Conservation (phyloP, 2,329 filamentous ascomycete genomes). For the Diaporthe caulivora region DNA sequence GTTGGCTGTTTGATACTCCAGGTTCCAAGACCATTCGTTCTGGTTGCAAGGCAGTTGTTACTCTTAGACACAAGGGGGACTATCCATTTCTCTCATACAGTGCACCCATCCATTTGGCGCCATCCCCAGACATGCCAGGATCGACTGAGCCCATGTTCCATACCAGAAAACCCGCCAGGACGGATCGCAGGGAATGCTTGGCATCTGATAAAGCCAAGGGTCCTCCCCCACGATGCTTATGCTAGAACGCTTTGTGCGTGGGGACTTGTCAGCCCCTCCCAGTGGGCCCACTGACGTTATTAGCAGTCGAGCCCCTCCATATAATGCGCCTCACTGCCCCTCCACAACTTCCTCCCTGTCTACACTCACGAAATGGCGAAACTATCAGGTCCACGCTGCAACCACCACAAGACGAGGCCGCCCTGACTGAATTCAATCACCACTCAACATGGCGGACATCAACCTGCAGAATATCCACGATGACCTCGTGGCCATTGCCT, state of each 20-base stretch:
- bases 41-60: conserved; percentile 2
- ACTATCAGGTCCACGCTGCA: not conserved
- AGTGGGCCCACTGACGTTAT: conserved; percentile 30
- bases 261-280: conserved; percentile 1
- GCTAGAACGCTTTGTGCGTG: not conserved
- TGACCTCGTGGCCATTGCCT: conserved; percentile 69
- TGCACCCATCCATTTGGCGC: not conserved
- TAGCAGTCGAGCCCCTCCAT: conserved; percentile 28
- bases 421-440: not conserved
- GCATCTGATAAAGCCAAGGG: conserved; percentile 31
- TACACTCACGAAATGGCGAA: conserved; percentile 19
- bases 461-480: conserved; percentile 73
- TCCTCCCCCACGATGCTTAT: conserved; percentile 24
- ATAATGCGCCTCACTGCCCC: conserved; percentile 15
- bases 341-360: not conserved
- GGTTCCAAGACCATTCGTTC: conserved; percentile 26
- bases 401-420: conserved; percentile 4
- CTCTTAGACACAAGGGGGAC: not conserved
- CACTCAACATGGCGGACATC: conserved; percentile 63
- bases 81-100: not conserved
- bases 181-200: conserved; percentile 15
- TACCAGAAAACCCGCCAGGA: conserved; percentile 6
- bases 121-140: not conserved
- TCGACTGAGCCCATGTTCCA: not conserved
- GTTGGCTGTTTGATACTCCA: conserved; percentile 25